Evolutionary conservation across 2,329 filamentous ascomycete genomes (phyloP).

Genomic region (Epichloe coenophiala): DNA sequence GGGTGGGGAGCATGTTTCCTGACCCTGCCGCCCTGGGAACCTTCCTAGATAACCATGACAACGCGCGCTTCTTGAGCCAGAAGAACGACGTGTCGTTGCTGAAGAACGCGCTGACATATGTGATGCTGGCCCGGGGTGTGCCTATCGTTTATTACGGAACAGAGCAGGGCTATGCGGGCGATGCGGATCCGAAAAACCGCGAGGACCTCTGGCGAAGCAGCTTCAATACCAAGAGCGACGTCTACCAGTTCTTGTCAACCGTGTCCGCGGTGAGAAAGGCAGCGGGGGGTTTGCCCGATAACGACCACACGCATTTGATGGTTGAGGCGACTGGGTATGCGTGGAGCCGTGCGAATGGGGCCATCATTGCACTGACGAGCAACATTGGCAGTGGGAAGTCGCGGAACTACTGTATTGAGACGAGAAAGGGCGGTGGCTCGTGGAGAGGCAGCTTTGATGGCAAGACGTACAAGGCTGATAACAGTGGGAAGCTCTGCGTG

Average conservation of each 20-base stretch:
- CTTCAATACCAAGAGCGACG: slow-evolving; percentile 30
- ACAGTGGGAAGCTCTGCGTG: slow-evolving; percentile 27
- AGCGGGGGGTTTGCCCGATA: slow-evolving; percentile 28
- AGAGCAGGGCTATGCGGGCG: slow-evolving; percentile 45
- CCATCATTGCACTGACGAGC: slow-evolving; percentile 30
- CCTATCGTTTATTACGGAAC: slow-evolving; percentile 54
- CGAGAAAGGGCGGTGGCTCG: slow-evolving; percentile 20
- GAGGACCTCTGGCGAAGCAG: slow-evolving; percentile 44
- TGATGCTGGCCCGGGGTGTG: slow-evolving; percentile 47
- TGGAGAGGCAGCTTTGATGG: slow-evolving; percentile 28
- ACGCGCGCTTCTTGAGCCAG: slow-evolving; percentile 36
- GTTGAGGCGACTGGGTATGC: slow-evolving; percentile 28
- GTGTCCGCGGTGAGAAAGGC: slow-evolving; percentile 32
- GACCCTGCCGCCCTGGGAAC: slow-evolving; percentile 32
- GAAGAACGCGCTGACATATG: slow-evolving; percentile 48
- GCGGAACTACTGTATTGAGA: slow-evolving; percentile 28
- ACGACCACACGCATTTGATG: slow-evolving; percentile 32
- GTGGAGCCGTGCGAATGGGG: slow-evolving; percentile 29
- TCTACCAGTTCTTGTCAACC: slow-evolving; percentile 30
- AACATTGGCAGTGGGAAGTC: slow-evolving; percentile 27
- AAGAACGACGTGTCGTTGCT: slow-evolving; percentile 41
- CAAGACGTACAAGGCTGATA: slow-evolving; percentile 22
- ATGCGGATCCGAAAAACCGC: slow-evolving; percentile 35
- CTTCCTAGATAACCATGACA: slow-evolving; percentile 49
- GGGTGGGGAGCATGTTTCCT: slow-evolving; percentile 22